Conservation (phyloP, 2,329 filamentous ascomycete genomes). For the Botryotinia convoluta region DNA sequence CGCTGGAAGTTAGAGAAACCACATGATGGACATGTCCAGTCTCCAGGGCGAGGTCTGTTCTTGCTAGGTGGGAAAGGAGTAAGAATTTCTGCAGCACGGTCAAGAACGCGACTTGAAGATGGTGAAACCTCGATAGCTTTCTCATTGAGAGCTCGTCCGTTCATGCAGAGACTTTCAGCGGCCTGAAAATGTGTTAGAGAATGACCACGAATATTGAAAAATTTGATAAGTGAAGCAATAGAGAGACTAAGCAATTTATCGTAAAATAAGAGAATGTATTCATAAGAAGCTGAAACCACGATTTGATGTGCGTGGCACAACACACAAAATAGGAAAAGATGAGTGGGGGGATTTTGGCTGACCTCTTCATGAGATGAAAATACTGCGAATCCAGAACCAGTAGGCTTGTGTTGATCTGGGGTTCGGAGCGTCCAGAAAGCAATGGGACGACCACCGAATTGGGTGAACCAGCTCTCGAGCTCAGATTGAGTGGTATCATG, state of each 20-base stretch:
- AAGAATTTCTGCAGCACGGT: constrained; percentile 91
- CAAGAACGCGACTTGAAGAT: constrained; percentile 92
- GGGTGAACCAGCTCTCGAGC: constrained; percentile 98
- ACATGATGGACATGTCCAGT: constrained; percentile 98
- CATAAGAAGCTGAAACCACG: constrained; percentile 31
- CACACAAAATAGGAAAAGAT: constrained; percentile 34
- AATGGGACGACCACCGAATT: constrained; percentile 95
- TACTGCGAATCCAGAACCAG: constrained; percentile 94
- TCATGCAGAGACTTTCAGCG: constrained; percentile 98
- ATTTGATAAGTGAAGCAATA: constrained; percentile 31
- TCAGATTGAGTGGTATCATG: constrained; percentile 99
- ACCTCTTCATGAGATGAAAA: constrained; percentile 99
- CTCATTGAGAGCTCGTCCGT: constrained; percentile 94
- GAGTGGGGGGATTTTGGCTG: constrained; percentile 35
- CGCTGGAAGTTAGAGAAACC: constrained; percentile 99
- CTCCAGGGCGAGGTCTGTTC: constrained; percentile 92
- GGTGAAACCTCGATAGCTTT: constrained; percentile 99
- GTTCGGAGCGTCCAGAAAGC: constrained; percentile 98
- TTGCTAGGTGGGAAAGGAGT: constrained; percentile 98
- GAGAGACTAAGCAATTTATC: constrained; percentile 31
- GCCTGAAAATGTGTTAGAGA: constrained; percentile 57
- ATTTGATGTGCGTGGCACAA: constrained; percentile 33
- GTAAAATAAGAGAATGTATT: constrained; percentile 37
- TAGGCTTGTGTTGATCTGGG: constrained; percentile 99
- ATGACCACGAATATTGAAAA: constrained; percentile 36